phyloP scores from a whole-genome alignment of 805 yeast species.

The Zygosaccharomyces bisporus region DNA sequence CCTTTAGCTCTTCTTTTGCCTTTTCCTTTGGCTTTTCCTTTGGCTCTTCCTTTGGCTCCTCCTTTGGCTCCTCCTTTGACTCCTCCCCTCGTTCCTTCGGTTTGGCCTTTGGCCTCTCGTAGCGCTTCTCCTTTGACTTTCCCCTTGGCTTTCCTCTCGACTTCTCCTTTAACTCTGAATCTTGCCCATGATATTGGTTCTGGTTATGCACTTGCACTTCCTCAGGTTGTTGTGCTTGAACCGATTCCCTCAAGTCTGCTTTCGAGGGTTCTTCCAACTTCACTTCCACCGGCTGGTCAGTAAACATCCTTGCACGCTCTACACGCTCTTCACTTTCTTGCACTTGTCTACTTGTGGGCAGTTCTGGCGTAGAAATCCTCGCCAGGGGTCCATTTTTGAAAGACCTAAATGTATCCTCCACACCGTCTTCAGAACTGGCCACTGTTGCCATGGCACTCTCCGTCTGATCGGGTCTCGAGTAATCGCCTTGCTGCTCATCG shows the following conservation, averaged over 20 bases:
- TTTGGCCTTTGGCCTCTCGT: conserved; percentile 13
- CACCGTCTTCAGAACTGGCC: neutral
- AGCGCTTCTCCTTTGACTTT: too few relatives aligned
- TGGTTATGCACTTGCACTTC: too few relatives aligned
- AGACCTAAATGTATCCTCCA: neutral
- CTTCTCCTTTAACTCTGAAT: too few relatives aligned
- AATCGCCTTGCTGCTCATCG: neutral
- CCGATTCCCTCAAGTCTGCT: too few relatives aligned
- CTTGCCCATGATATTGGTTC: too few relatives aligned
- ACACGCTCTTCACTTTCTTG: conserved; percentile 18
- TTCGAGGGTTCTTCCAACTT: conserved; percentile 20
- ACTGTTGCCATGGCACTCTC: neutral
- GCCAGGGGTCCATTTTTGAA: neutral
- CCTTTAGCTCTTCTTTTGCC: neutral
- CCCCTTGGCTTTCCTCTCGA: too few relatives aligned
- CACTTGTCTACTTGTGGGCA: conserved; percentile 21
- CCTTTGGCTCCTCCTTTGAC: neutral
- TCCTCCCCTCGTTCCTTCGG: conserved; percentile 13
- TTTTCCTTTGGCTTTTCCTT: neutral
- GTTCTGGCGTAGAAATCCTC: conserved; percentile 18
- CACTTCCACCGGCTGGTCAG: conserved; percentile 11
- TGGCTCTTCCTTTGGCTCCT: conserved; percentile 11
- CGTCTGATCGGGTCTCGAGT: neutral
- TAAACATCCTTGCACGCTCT: conserved; percentile 8
- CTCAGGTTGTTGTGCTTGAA: too few relatives aligned